Evolutionary conservation across 176 grass and related monocot genomes (phyloP), one percentile per base, ranked within the genome.

Genomic region (Triticum timopheevii): DNA sequence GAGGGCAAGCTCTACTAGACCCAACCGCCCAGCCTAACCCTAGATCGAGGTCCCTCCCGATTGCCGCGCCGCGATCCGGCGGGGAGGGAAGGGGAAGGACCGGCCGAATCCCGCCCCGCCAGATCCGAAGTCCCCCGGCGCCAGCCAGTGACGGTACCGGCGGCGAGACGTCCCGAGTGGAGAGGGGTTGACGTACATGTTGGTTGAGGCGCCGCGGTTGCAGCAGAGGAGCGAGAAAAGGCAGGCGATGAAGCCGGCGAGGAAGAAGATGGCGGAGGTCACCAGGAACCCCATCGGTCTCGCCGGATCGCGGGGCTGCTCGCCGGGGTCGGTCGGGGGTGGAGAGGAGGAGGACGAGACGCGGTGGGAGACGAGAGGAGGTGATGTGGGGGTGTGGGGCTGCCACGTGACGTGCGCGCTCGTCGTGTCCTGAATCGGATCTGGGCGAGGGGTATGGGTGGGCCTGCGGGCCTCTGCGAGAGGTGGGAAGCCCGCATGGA

Each of bases 141-240:
- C 0, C 1, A 16, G 2, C 36, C 69, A 35, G 2, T 0, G 69
- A 11, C 8, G 8, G 4, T 0, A 70, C 8, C 34, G 33, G 19
- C 34, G 13, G 59, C 39, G 27, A 50, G 33, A 50, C 7, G 7
- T 10, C 3, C 22, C 11, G 22, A 4, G n/a, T n/a, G n/a, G n/a
- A 15, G 25, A 4, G 20, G 54, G 19, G 19, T 9, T 22, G 15
- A 10, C 92, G 45, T 86, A 93, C 92, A 93, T 68, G 87, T 93
- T 93, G 83, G 86, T 93, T 66, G 92, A 90, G 0, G 92, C 59
- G 25, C 92, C 88, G 75, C 92, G 88, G 88, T 88, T 93, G 88
- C 88, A 93, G 92, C 86, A 93, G 86, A 93, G 73, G 79, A 87
- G 86, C 73, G 86, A 77, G 61, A 73, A 45, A 24, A 88, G 72